Base-by-base conservation (phyloP, 441 rosid species). In the Biscutella laevigata region DNA sequence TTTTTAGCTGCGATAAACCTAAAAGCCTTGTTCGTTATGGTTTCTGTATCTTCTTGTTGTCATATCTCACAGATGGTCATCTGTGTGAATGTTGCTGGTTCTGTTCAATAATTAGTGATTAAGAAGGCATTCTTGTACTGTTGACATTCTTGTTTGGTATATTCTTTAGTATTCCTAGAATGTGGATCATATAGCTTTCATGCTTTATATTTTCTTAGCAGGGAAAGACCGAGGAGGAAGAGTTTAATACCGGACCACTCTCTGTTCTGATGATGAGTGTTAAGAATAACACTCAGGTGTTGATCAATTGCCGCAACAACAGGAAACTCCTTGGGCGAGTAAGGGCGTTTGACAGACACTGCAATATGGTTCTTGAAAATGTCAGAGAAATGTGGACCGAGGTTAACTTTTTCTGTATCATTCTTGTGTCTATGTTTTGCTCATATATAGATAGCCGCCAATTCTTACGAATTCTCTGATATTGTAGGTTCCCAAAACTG, bases 331-430 rank as follows among this genome's bases (percentile, higher is more conserved):
- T 92, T 9, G 99, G 95, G 2, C 84, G 97, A 9, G 99, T 92
- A n/a, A 84, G 97, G 39, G 97, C 96, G 0, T 91, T 91, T 41
- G 98, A 91, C 63, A 73, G 96, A 7, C 98, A 85, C 60, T 87
- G 96, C 84, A 88, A 91, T 69, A 88, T 88, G 98, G 98, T 91
- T 50, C 80, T 91, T 13, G 98, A 91, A 62, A 91, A 91, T 62
- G 96, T 91, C 50, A 75, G 88, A 62, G 98, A 91, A 67, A 88
- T 88, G 94, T 91, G 98, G 98, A 85, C 96, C 26, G 98, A 91
- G 98, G 96, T 87, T 24, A 7, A 61, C 45, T 43, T 41, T 50
- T 4, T n/a, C n/a, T n/a, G 2, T 13, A 1, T 16, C 19, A 3
- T 0, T 20, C 28, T 51, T 4, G 0, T 11, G 0, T 46, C 13